Evolutionary conservation across 192 early-diverging fungal genomes (phyloP), one percentile per base, ranked within the genome.

Genomic region (Coemansia sp.): DNA sequence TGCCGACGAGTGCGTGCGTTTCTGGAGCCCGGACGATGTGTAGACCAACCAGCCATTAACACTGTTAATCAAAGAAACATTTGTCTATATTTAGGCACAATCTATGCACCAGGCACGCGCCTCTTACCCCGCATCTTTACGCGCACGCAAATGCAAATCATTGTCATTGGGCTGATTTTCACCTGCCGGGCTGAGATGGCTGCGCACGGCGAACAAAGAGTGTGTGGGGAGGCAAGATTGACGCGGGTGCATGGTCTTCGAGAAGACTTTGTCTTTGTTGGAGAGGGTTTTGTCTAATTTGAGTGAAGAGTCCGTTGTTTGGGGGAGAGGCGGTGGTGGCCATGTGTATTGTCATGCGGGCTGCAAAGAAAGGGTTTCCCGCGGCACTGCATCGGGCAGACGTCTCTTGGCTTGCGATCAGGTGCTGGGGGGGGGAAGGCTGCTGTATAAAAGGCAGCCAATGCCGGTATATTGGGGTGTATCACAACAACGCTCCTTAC

Each of bases 1-100:
- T 33, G 59, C 37, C 5, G 77, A 80, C 56, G 67, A 70, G 55
- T 66, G 71, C 18, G 76, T 73, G 71, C 63, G 76, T 34, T 73
- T 50, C 64, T 79, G 76, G 76, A 43, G 76, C 43, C 13, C 65
- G 6, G 58, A 64, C n/a, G 39, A 48, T 10, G 58, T 24, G 31
- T 48, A 60, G 46, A 2, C 18, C 20, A 24, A 9, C 21, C 46
- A 9, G 10, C 23, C 2, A 26, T 51, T 51, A 9, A 18, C 20
- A 18, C 4, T 8, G 48, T 26, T 23, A 5, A 28, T 9, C 21
- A 24, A 51, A 51, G 6, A 46, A 21, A 21, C 46, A 51, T 51
- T 51, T 51, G 23, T 18, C 48, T 51, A 51, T 51, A 14, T 26
- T 51, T 51, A 51, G 48, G 21, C 11, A 26, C 48, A 51, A 51